Conservation (phyloP, 257 asterid genomes). For the Solanum microdontum region DNA sequence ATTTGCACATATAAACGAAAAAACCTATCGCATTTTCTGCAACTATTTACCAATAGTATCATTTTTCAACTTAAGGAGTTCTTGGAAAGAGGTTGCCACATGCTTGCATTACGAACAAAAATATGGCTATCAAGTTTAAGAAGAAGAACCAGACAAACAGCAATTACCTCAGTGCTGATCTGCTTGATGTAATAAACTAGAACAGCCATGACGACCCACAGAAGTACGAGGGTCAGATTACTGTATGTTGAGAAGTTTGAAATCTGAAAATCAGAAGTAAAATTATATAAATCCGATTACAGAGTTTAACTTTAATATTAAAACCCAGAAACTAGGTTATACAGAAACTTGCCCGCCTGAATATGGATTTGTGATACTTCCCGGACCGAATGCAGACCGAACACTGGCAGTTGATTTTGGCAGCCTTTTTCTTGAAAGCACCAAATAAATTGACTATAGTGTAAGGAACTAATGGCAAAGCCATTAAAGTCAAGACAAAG, state of each 20-base stretch:
- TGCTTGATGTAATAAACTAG: constrained; percentile 69
- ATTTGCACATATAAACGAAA: background rate
- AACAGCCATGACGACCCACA: constrained; percentile 73
- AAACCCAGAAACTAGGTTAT: background rate
- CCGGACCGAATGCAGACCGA: constrained; percentile 88
- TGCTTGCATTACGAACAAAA: background rate
- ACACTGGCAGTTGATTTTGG: constrained; percentile 65
- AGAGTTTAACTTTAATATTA: background rate
- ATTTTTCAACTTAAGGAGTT: background rate
- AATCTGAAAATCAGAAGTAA: constrained; percentile 43
- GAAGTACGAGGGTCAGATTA: constrained; percentile 80
- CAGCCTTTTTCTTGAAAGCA: constrained; percentile 51
- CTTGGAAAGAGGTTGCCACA: background rate
- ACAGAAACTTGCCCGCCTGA: constrained; percentile 58
- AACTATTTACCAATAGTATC: background rate
- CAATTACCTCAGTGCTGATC: constrained; percentile 72
- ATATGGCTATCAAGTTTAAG: background rate
- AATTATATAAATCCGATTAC: background rate
- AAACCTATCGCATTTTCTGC: background rate
- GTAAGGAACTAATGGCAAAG: constrained; percentile 92
- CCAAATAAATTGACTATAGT: constrained; percentile 64
- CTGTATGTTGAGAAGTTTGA: constrained; percentile 90
- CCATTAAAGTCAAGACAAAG: constrained; percentile 80
- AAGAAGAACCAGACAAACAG: constrained; percentile 3
- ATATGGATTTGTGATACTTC: constrained; percentile 82